These are phyloP conservation scores for Clonostachys rosea DNA, from an alignment of 2,329 filamentous ascomycete species.

Conservation along the genomic window DNA sequence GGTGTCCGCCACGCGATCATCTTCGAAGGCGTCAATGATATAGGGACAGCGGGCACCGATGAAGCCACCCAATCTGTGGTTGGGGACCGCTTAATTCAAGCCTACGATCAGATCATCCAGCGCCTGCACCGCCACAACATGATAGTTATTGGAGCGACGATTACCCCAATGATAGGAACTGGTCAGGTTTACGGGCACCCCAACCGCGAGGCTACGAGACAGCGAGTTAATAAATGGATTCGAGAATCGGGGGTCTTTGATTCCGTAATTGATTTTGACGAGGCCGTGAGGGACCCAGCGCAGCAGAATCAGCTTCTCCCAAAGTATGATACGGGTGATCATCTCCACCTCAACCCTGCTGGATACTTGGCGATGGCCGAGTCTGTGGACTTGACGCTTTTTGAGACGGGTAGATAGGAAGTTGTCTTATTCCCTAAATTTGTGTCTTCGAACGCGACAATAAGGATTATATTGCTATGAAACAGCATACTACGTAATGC, in stretches of 20 bases:
- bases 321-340: slow-evolving; percentile 52
- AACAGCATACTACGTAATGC: too few species aligned
- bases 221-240: slow-evolving; percentile 55
- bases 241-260: slow-evolving; percentile 50
- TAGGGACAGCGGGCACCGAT: slow-evolving; percentile 44
- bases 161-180: slow-evolving; percentile 34
- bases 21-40: slow-evolving; percentile 62
- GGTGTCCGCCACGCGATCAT: slow-evolving; percentile 51
- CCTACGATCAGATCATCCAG: slow-evolving; percentile 50
- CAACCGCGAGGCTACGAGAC: slow-evolving; percentile 46
- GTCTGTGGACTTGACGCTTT: slow-evolving; percentile 45
- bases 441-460: too few species aligned
- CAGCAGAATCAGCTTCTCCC: slow-evolving; percentile 28
- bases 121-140: slow-evolving; percentile 47
- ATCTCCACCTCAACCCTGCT: slow-evolving; percentile 50
- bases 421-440: too few species aligned
- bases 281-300: slow-evolving; percentile 41
- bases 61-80: slow-evolving; percentile 33
- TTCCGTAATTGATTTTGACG: slow-evolving; percentile 58
- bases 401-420: slow-evolving; percentile 14
- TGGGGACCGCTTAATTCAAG: slow-evolving; percentile 42
- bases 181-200: slow-evolving; percentile 45
- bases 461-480: too few species aligned
- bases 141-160: slow-evolving; percentile 53
- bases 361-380: slow-evolving; percentile 54